Evolutionary conservation across 768 basidiomycete species (phyloP).

Genomic region (Termitomyces sp.): DNA sequence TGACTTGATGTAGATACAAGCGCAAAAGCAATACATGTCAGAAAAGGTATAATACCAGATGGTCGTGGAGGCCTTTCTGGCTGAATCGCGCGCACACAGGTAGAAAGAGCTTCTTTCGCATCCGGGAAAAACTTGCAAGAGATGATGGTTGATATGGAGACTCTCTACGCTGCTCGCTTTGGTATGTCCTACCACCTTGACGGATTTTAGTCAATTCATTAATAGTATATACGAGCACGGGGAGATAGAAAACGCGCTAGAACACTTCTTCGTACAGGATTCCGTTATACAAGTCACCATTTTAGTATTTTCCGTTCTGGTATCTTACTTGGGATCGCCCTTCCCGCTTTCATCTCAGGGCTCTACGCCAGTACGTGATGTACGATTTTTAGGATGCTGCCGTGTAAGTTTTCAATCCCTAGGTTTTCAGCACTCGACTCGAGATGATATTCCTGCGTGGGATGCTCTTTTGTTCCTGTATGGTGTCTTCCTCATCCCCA

Average conservation of each 20-base stretch:
- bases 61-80: not conserved
- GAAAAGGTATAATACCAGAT: slow-evolving; percentile 52
- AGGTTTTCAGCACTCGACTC: slow-evolving; percentile 55
- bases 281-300: slow-evolving; percentile 53
- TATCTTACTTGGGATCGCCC: slow-evolving; percentile 60
- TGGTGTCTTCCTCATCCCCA: slow-evolving; percentile 65
- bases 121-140: slow-evolving; percentile 52
- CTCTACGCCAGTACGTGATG: slow-evolving; percentile 47
- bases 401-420: not conserved
- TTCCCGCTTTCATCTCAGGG: slow-evolving; percentile 65
- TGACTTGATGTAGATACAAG: slow-evolving; percentile 43
- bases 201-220: not conserved
- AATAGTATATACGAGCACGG: slow-evolving; percentile 25
- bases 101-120: slow-evolving; percentile 64
- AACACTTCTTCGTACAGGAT: slow-evolving; percentile 52
- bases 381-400: not conserved
- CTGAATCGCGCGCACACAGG: slow-evolving; percentile 28
- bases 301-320: slow-evolving; percentile 74
- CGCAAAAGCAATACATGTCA: slow-evolving; percentile 72
- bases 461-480: slow-evolving; percentile 75
- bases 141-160: slow-evolving; percentile 76
- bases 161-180: slow-evolving; percentile 68
- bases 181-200: slow-evolving; percentile 35
- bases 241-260: slow-evolving; percentile 81
- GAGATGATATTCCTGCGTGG: slow-evolving; percentile 59